These are phyloP conservation scores for Flaveria robusta DNA, from an alignment of 129 eudicot genomes.

Conservation along the genomic window DNA sequence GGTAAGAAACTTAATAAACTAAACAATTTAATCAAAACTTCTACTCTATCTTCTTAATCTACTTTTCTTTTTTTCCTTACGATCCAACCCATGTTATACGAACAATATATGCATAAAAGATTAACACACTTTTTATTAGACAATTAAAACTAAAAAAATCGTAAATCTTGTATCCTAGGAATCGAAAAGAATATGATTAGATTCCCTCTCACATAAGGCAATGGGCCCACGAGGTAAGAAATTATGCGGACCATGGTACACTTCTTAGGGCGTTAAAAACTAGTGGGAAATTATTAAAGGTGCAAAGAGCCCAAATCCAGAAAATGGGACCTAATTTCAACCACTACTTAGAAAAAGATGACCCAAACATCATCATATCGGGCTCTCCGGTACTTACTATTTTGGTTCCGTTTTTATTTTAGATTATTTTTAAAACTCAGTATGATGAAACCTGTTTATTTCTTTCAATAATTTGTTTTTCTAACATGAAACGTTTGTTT, in stretches of 20 bases:
- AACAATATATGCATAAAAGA: too few relatives aligned
- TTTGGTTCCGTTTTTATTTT: background rate
- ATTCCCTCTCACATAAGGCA: constrained; percentile 26
- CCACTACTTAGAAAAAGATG: constrained; percentile 21
- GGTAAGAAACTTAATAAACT: too few relatives aligned
- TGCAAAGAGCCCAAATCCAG: constrained; percentile 30
- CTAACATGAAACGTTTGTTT: background rate
- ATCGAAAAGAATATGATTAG: background rate
- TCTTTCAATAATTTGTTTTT: background rate
- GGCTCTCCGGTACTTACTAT: background rate
- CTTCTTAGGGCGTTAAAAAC: constrained; percentile 5
- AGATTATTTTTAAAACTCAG: background rate
- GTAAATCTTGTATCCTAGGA: background rate
- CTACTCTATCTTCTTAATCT: too few relatives aligned
- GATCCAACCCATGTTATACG: too few relatives aligned
- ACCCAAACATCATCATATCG: background rate
- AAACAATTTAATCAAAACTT: too few relatives aligned
- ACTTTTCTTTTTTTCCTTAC: too few relatives aligned
- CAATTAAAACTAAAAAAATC: background rate
- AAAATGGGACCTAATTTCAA: constrained; percentile 27
- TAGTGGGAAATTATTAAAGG: constrained; percentile 47
- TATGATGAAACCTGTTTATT: background rate
- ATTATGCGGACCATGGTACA: constrained; percentile 32
- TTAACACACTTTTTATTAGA: too few relatives aligned
- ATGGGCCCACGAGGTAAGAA: constrained; percentile 24